Evolutionary conservation across 2,329 filamentous ascomycete genomes (phyloP).

Genomic region (Nemania sp.): DNA sequence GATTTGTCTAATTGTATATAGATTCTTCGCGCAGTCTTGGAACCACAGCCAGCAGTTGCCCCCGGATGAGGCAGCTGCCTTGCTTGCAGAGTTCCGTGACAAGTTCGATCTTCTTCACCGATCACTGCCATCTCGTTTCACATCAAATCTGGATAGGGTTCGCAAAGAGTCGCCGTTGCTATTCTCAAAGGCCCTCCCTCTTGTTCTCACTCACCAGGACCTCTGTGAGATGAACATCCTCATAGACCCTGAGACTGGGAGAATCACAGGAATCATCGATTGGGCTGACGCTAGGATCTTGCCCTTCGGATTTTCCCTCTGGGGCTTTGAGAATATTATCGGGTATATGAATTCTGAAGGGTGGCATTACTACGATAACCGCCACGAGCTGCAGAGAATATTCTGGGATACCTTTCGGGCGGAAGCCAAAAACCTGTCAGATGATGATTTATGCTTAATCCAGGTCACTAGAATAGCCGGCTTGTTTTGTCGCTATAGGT

Average conservation of each 20-base stretch:
- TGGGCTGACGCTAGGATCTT: constrained; percentile 23
- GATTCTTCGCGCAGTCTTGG: constrained; percentile 21
- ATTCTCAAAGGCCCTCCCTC: neutral
- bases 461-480: constrained; percentile 10
- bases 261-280: constrained; percentile 27
- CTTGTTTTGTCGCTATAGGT: constrained; percentile 11
- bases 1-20: neutral
- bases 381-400: neutral
- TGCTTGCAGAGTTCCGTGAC: constrained; percentile 2
- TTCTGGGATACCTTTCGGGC: constrained; percentile 13
- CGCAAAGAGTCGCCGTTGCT: constrained; percentile 6
- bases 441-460: constrained; percentile 7
- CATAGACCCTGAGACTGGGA: constrained; percentile 15
- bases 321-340: constrained; percentile 24
- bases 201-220: constrained; percentile 21
- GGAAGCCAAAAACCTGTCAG: neutral
- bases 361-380: constrained; percentile 21
- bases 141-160: constrained; percentile 1
- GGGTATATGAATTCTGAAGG: constrained; percentile 16
- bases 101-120: constrained; percentile 4
- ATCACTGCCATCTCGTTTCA: constrained; percentile 12
- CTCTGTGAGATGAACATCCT: constrained; percentile 27
- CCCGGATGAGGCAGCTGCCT: neutral
- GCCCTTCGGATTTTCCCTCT: constrained; percentile 35
- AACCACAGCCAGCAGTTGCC: neutral